Evolutionary conservation across 2,329 filamentous ascomycete species (phyloP).

Genomic region (Camillea tinctor): DNA sequence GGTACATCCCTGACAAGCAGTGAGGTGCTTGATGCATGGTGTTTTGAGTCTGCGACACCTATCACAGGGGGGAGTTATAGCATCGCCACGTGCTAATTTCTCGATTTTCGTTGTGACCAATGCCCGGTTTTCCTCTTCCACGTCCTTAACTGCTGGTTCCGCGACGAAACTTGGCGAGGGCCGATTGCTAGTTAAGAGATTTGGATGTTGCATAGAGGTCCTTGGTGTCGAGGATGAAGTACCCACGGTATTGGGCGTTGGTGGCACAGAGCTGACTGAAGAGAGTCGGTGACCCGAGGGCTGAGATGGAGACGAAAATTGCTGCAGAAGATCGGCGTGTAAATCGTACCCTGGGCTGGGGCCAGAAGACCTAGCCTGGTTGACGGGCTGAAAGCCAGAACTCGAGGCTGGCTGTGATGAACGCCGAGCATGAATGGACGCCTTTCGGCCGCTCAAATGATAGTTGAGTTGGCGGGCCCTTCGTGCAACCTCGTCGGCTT

Average conservation of each 20-base stretch:
- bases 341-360: slow-evolving; percentile 43
- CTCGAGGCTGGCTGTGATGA: slow-evolving; percentile 39
- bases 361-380: slow-evolving; percentile 29
- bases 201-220: slow-evolving; percentile 28
- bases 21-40: slow-evolving; percentile 81
- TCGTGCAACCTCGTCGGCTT: slow-evolving; percentile 69
- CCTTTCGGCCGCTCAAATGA: slow-evolving; percentile 70
- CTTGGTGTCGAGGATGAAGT: slow-evolving; percentile 30
- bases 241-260: slow-evolving; percentile 29
- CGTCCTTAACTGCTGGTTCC: slow-evolving; percentile 29
- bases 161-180: slow-evolving; percentile 29
- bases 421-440: slow-evolving; percentile 67
- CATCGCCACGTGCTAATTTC: slow-evolving; percentile 68
- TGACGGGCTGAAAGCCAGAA: slow-evolving; percentile 37
- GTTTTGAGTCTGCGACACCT: slow-evolving; percentile 77
- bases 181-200: slow-evolving; percentile 25
- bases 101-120: slow-evolving; percentile 77
- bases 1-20: slow-evolving; percentile 82
- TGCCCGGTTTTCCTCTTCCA: slow-evolving; percentile 39
- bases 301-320: slow-evolving; percentile 42
- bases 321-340: slow-evolving; percentile 55
- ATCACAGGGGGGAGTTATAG: slow-evolving; percentile 80
- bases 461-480: slow-evolving; percentile 76
- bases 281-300: slow-evolving; percentile 26
- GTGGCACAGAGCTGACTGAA: slow-evolving; percentile 29